Evolutionary conservation across 2,329 filamentous ascomycete species (phyloP).

Genomic region (Beauveria sp.): DNA sequence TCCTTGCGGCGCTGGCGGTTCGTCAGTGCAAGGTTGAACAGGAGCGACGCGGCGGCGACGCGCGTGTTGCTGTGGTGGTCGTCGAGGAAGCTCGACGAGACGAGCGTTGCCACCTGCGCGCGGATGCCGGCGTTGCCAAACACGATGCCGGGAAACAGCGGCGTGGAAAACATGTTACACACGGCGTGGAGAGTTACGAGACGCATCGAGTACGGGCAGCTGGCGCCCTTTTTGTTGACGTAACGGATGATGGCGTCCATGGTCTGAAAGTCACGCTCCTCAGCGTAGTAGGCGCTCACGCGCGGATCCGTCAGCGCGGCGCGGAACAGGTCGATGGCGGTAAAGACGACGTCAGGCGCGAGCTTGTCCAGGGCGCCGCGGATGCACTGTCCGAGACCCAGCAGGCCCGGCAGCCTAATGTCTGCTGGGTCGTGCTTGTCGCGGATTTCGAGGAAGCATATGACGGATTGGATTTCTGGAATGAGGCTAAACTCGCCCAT

Average conservation of each 20-base stretch:
- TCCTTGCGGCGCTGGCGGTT: slow-evolving; percentile 59
- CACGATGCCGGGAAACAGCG: slow-evolving; percentile 60
- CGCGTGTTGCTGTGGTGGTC: slow-evolving; percentile 65
- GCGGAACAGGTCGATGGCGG: slow-evolving; percentile 78
- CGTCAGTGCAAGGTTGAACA: slow-evolving; percentile 71
- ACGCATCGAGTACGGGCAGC: slow-evolving; percentile 71
- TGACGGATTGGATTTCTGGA: slow-evolving; percentile 54
- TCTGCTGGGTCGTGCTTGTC: slow-evolving; percentile 44
- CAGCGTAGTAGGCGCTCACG: slow-evolving; percentile 73
- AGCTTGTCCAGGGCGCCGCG: slow-evolving; percentile 46
- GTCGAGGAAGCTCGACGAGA: slow-evolving; percentile 74
- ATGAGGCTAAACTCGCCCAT: slow-evolving; percentile 53
- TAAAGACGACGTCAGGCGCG: slow-evolving; percentile 62
- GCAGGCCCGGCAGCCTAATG: slow-evolving; percentile 63
- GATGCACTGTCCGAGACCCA: slow-evolving; percentile 55
- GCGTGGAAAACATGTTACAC: slow-evolving; percentile 77
- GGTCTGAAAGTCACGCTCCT: slow-evolving; percentile 60
- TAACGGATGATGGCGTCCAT: slow-evolving; percentile 53
- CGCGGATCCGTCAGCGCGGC: slow-evolving; percentile 69
- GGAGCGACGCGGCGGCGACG: slow-evolving; percentile 72
- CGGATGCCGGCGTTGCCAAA: slow-evolving; percentile 45
- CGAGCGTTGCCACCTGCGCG: slow-evolving; percentile 55
- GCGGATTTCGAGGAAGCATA: slow-evolving; percentile 62
- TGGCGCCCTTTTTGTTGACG: slow-evolving; percentile 43
- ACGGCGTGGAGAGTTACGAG: slow-evolving; percentile 76